Evolutionary conservation across 345 rosid species (phyloP).

Genomic region (Gossypium australe): DNA sequence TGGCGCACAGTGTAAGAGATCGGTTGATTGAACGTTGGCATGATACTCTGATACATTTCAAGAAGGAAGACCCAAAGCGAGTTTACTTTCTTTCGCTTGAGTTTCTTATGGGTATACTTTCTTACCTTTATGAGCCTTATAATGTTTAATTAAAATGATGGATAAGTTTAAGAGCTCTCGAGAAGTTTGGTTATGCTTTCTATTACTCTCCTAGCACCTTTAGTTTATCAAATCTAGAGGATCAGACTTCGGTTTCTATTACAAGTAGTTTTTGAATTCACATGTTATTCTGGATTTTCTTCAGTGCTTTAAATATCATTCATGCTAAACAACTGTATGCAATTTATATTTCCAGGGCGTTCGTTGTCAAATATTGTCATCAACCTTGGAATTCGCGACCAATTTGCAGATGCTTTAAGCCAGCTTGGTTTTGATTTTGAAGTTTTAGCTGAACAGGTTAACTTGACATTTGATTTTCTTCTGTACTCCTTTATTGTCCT

Average conservation of each 20-base stretch:
- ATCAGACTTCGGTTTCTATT: neutral
- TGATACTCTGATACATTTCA: slow-evolving; percentile 42
- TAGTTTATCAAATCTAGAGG: neutral
- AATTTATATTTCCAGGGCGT: slow-evolving; percentile 31
- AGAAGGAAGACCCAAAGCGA: slow-evolving; percentile 45
- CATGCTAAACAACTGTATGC: slow-evolving; percentile 8
- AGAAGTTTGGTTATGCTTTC: neutral
- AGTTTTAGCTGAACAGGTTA: slow-evolving; percentile 52
- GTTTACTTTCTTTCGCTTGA: slow-evolving; percentile 44
- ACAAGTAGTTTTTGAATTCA: neutral
- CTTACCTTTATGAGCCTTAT: neutral
- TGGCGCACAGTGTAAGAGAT: slow-evolving; percentile 41
- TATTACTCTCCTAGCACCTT: neutral
- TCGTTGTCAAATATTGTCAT: slow-evolving; percentile 41
- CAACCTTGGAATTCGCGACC: slow-evolving; percentile 43
- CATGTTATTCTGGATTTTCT: neutral
- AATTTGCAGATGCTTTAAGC: slow-evolving; percentile 35
- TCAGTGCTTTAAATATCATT: neutral
- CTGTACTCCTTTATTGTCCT: neutral
- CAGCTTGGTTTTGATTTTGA: slow-evolving; percentile 52
- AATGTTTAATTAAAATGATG: neutral
- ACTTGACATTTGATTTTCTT: slow-evolving; percentile 6
- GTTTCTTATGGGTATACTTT: slow-evolving; percentile 44
- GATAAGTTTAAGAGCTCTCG: neutral
- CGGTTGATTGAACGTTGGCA: slow-evolving; percentile 48